phyloP scores from a whole-genome alignment of 495 filamentous ascomycete species.

The Evansstolkia leycettana region DNA sequence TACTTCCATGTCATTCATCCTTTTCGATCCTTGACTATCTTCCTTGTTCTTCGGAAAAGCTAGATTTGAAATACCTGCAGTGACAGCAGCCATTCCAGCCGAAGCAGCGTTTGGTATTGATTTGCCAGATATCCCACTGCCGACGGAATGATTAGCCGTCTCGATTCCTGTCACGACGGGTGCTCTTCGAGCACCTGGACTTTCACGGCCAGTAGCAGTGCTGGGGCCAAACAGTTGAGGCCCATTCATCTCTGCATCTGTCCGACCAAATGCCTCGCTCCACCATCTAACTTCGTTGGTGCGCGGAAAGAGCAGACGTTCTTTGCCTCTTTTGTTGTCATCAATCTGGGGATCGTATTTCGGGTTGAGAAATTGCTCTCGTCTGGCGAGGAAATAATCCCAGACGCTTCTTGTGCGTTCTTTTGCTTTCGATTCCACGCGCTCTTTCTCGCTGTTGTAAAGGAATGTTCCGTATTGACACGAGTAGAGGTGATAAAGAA shows the following conservation, averaged over 20 bases:
- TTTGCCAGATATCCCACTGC: slow-evolving; percentile 14
- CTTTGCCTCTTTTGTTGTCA: slow-evolving; percentile 62
- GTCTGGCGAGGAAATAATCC: slow-evolving; percentile 81
- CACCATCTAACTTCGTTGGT: slow-evolving; percentile 71
- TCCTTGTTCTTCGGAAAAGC: slow-evolving; percentile 19
- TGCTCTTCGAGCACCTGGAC: slow-evolving; percentile 8
- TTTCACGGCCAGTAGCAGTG: slow-evolving; percentile 7
- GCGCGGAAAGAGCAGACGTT: slow-evolving; percentile 73
- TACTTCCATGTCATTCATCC: slow-evolving; percentile 28
- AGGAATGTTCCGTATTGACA: slow-evolving; percentile 97
- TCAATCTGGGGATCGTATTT: slow-evolving; percentile 69
- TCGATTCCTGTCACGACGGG: slow-evolving; percentile 37
- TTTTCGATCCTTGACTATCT: slow-evolving; percentile 7
- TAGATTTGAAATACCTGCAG: slow-evolving; percentile 30
- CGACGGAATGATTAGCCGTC: slow-evolving; percentile 24
- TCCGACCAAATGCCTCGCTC: slow-evolving; percentile 74
- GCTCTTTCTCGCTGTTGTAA: slow-evolving; percentile 87
- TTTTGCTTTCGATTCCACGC: slow-evolving; percentile 56
- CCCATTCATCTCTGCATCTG: slow-evolving; percentile 88
- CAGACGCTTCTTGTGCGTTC: slow-evolving; percentile 82
- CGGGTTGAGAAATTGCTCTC: slow-evolving; percentile 66
- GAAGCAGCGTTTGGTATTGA: slow-evolving; percentile 14
- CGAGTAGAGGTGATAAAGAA: slow-evolving; percentile 90
- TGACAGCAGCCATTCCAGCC: slow-evolving; percentile 23
- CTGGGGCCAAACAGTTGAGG: slow-evolving; percentile 17